Percentiles rank a stretch among this genome's conserved stretches.
Evolutionary conservation across 768 basidiomycete genomes (phyloP).

Genomic region (Multifurca ochricompacta): DNA sequence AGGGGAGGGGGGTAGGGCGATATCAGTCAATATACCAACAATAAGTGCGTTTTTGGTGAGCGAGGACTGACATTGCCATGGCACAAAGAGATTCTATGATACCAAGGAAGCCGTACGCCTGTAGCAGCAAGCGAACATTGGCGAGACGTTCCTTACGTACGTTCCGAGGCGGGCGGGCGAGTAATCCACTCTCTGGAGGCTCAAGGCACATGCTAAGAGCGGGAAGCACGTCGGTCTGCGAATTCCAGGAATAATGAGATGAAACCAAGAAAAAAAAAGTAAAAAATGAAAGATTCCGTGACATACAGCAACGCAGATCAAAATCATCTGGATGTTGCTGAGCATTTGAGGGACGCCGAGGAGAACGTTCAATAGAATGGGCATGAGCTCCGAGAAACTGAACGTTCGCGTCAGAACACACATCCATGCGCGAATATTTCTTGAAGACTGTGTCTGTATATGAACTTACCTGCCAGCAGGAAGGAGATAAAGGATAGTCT

Average conservation of each 20-base stretch:
- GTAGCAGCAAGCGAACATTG: slow-evolving; percentile 43
- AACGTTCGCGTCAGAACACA: not conserved
- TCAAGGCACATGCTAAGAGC: slow-evolving; percentile 50
- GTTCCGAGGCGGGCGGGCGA: slow-evolving; percentile 48
- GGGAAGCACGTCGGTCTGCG: slow-evolving; percentile 44
- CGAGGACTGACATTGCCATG: slow-evolving; percentile 40
- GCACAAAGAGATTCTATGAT: slow-evolving; percentile 40
- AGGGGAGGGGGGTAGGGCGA: slow-evolving; percentile 5
- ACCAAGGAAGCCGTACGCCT: slow-evolving; percentile 53
- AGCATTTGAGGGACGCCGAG: slow-evolving; percentile 36
- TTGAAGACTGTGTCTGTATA: too few relatives aligned
- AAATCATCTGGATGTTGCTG: slow-evolving; percentile 35
- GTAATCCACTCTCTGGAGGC: slow-evolving; percentile 52
- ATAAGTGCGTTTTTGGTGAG: too few relatives aligned
- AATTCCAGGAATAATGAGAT: too few relatives aligned
- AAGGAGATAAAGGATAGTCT: slow-evolving; percentile 41
- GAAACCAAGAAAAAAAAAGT: too few relatives aligned
- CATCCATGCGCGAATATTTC: too few relatives aligned
- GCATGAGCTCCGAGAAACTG: slow-evolving; percentile 56
- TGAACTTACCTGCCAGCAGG: slow-evolving; percentile 41
- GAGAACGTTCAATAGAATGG: slow-evolving; percentile 40
- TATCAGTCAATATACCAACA: too few relatives aligned
- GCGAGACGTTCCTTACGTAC: slow-evolving; percentile 49
- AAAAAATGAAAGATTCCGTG: not conserved
- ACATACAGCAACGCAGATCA: slow-evolving; percentile 41